These are phyloP conservation scores for Calonectria fujianensis DNA, from an alignment of 2,329 filamentous ascomycete genomes.

Conservation along the genomic window DNA sequence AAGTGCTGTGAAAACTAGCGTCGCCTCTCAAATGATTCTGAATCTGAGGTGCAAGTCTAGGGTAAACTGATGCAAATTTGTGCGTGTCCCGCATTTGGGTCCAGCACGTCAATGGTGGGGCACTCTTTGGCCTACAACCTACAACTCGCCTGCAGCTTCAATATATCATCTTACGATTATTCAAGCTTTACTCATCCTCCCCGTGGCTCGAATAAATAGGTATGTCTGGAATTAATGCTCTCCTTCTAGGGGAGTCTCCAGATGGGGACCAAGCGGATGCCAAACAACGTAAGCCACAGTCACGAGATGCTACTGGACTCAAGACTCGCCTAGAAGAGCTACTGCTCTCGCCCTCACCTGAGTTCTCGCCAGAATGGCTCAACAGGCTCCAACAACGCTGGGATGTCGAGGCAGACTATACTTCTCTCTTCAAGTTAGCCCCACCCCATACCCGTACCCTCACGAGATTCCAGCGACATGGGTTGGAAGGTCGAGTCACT, in stretches of 20 bases:
- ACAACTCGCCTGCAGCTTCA: constrained; percentile 42
- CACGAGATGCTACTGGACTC: constrained; percentile 75
- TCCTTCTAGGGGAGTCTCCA: constrained; percentile 54
- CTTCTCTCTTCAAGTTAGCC: constrained; percentile 89
- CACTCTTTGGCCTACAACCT: constrained; percentile 44
- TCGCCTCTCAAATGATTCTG: not conserved
- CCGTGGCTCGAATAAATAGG: constrained; percentile 30
- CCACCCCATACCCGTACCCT: constrained; percentile 96
- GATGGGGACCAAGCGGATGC: constrained; percentile 8
- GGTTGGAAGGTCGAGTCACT: constrained; percentile 92
- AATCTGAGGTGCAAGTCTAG: constrained; percentile 19
- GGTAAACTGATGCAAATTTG: constrained; percentile 26
- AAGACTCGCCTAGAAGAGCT: constrained; percentile 83
- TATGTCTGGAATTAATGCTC: constrained; percentile 61
- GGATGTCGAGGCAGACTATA: constrained; percentile 87
- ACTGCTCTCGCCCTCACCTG: constrained; percentile 85
- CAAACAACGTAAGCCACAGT: constrained; percentile 44
- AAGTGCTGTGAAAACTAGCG: not conserved
- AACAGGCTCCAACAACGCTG: constrained; percentile 92
- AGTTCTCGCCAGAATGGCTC: constrained; percentile 90
- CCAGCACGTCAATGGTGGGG: constrained; percentile 54
- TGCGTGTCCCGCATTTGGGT: constrained; percentile 35
- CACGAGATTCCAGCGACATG: constrained; percentile 92
- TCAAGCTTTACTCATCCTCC: constrained; percentile 23
- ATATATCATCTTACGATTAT: not conserved